A percentile compares a stretch with the other conserved stretches of the same genome.
phyloP scores from a whole-genome alignment of 331 rosid species.

The Acacia concinna region DNA sequence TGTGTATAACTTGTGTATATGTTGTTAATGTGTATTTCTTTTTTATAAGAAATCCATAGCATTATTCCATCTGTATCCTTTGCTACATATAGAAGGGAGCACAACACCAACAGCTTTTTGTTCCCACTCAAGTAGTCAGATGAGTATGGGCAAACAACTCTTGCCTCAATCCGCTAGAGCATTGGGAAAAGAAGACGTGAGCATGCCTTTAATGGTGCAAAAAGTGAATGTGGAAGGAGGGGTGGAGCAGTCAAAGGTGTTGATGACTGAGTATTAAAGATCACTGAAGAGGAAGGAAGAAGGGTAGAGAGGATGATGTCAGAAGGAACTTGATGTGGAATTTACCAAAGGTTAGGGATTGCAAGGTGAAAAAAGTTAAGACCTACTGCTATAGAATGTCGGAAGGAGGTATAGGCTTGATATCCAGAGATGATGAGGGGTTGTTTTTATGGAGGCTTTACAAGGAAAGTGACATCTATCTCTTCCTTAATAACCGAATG shows the following conservation, averaged over 20 bases:
- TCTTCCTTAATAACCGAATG: neutral
- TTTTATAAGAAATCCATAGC: too few species aligned
- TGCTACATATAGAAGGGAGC: neutral
- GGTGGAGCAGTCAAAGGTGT: neutral
- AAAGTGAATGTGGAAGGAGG: neutral
- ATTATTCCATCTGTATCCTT: neutral
- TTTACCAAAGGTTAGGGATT: neutral
- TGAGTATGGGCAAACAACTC: neutral
- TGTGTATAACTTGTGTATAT: too few species aligned
- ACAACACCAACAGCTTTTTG: neutral
- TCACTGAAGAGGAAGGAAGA: neutral
- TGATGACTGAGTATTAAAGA: neutral
- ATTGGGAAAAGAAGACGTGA: neutral
- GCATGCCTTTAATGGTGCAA: neutral
- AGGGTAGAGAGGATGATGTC: neutral
- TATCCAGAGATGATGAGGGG: neutral
- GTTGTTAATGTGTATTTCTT: too few species aligned
- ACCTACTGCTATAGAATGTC: neutral
- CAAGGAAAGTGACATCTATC: neutral
- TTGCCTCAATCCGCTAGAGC: neutral
- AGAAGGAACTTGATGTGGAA: neutral
- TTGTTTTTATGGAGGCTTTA: neutral
- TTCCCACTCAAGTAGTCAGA: conserved; percentile 22
- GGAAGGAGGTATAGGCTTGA: neutral
- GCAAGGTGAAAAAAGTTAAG: neutral